phyloP scores from a whole-genome alignment of 441 rosid species.

The Populus hybrid region DNA sequence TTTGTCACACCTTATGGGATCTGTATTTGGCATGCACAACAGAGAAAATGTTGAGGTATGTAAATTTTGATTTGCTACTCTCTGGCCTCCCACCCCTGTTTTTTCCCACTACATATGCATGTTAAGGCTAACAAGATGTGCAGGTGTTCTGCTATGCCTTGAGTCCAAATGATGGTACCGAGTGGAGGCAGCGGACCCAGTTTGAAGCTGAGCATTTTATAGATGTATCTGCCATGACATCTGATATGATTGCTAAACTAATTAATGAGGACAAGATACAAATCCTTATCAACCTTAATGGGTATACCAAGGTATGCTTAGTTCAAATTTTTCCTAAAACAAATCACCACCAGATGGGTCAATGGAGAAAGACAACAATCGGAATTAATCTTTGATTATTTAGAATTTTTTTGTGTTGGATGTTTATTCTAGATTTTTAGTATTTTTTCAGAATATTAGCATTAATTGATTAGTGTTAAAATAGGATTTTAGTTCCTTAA shows the following conservation, averaged over 20 bases:
- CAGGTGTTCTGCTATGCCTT: slow-evolving; percentile 96
- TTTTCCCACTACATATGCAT: background rate
- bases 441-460: background rate
- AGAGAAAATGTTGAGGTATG: slow-evolving; percentile 81
- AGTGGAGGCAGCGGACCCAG: slow-evolving; percentile 94
- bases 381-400: background rate
- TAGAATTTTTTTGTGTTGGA: background rate
- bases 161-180: slow-evolving; percentile 94
- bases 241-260: slow-evolving; percentile 82
- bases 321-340: background rate
- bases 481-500: background rate
- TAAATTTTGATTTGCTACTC: background rate
- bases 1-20: slow-evolving; percentile 98
- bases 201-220: slow-evolving; percentile 89
- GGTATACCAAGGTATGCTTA: slow-evolving; percentile 80
- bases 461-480: background rate
- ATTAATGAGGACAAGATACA: slow-evolving; percentile 89
- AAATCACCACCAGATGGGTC: background rate
- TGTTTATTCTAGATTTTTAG: background rate
- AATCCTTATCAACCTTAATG: slow-evolving; percentile 88
- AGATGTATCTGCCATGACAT: slow-evolving; percentile 88
- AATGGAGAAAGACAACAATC: background rate
- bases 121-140: slow-evolving; percentile 15
- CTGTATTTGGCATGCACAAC: slow-evolving; percentile 98
- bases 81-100: background rate